Base-by-base conservation (phyloP, 1,284 basidiomycete species). In the Puccinia hordei region DNA sequence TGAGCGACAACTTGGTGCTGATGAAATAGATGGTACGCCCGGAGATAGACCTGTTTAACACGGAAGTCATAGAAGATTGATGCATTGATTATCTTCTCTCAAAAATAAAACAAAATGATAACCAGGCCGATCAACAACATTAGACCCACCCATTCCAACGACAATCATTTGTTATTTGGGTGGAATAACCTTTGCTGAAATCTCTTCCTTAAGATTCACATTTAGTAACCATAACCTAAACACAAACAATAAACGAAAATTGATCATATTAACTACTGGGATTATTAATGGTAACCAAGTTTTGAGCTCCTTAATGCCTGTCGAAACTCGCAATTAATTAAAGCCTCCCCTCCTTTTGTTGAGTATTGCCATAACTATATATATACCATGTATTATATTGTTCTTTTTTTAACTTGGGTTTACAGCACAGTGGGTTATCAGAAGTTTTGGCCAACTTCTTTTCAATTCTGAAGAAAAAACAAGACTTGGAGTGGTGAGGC, bases 121-220 rank as follows among this genome's bases (percentile, higher is more conserved):
- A 41, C 13, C 41, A 69, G 68, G 68, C 30, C 68, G 68, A 30
- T 15, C 68, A 15, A 27, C 13, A 6, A 68, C 73, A 74, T 53
- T 35, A 33, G 63, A 30, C 38, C 38, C 38, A 61, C 30, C 55
- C 24, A 49, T 30, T 33, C 68, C 61, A 89, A 97, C 92, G 2
- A 98, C 94, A 0, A 90, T 97, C 30, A 93, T 99, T 13, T 98
- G 98, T 87, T 98, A 98, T 89, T 87, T 99, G n/a, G 97, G 97
- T 49, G 97, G 97, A 2, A 95, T 95, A 85, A 99, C 97, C 8
- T 97, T 93, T 84, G 95, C 96, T 9, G 97, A 99, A 87, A 93
- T 99, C 77, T 91, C 95, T 27, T 95, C 96, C 12, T 86, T 99
- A 83, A 88, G 97, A 84, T 97, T 94, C 46, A 68, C 68, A 22